Base-by-base conservation (phyloP, 2,329 filamentous ascomycete species). In the Colletotrichum lupini region DNA sequence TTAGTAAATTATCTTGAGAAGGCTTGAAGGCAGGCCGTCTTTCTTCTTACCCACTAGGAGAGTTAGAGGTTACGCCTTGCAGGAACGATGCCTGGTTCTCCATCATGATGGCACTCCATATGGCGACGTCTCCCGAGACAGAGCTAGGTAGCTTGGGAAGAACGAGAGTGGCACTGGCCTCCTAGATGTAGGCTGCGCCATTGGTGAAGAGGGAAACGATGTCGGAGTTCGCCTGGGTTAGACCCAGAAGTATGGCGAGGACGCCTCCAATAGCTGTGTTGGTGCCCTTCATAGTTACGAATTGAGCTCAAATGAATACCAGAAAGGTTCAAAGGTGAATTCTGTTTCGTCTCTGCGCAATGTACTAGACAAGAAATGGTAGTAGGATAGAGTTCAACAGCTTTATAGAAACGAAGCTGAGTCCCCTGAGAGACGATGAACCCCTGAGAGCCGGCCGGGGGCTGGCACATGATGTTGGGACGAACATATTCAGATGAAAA, bases 201-300 rank as follows among this genome's bases (percentile, higher is more conserved):
- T 66, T 60, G 61, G 61, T 60, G 22, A 28, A 42, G 19, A 70
- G 46, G 22, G 68, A 9, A 66, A 70, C 4, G 30, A 60, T 26
- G 35, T 66, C 1, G 24, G 61, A 70, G 42, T 66, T 66, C 1
- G 61, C 67, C 16, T 66, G 61, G 22, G 28, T 26, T 1, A 28
- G 82, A 42, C 82, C 84, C 70, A 80, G 80, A 26, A 84, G 84
- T 42, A 83, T 82, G 16, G 83, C 42, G 19, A 49, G 5, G 19
- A 49, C 19, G 19, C 42, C 19, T 3, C 42, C 42, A 19, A 49
- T 8, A 19, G 42, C 42, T 49, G 1, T 49, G 19, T 8, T 28
- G 6, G 19, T 2, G n/a, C 42, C 42, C 19, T 49, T 49, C 42
- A 49, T 49, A 7, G 11, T 49, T 6, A 8, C 7, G 9, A 3